A percentile compares a stretch with the other conserved stretches of the same genome.
These are phyloP conservation scores for Saururus chinensis DNA, from an alignment of 164 flowering plant genomes.

Conservation along the genomic window DNA sequence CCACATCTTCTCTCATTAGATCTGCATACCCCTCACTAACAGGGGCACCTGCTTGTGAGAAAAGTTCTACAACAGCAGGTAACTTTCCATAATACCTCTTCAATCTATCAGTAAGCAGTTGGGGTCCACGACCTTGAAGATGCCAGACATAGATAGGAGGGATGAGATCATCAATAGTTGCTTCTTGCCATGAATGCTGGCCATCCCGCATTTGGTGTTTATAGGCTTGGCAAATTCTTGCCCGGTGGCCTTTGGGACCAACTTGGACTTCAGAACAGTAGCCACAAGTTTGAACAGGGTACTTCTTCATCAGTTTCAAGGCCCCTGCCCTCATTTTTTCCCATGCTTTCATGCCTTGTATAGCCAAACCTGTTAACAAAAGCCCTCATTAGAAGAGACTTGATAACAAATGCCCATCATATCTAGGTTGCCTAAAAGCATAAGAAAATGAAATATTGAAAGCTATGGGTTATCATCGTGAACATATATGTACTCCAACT, in stretches of 20 bases:
- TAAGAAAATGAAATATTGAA: too few relatives aligned
- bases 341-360: constrained; percentile 45
- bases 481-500: too few relatives aligned
- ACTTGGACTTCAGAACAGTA: constrained; percentile 55
- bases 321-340: constrained; percentile 36
- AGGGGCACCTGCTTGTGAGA: constrained; percentile 42
- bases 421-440: not conserved
- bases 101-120: constrained; percentile 23
- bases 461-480: too few relatives aligned
- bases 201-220: constrained; percentile 61
- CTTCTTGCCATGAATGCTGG: constrained; percentile 59
- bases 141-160: constrained; percentile 61
- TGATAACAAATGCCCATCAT: not conserved
- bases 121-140: constrained; percentile 13
- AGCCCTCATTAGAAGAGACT: not conserved
- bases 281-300: constrained; percentile 47
- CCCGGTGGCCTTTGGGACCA: constrained; percentile 50
- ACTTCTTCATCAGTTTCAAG: constrained; percentile 34
- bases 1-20: constrained; percentile 40
- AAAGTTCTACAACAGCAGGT: constrained; percentile 49
- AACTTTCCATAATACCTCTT: constrained; percentile 48
- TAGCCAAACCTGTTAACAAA: constrained; percentile 28
- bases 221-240: constrained; percentile 36
- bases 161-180: constrained; percentile 37
- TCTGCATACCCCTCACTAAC: constrained; percentile 23